phyloP scores from a whole-genome alignment of 768 basidiomycete genomes.

The Tulasnella sp. region DNA sequence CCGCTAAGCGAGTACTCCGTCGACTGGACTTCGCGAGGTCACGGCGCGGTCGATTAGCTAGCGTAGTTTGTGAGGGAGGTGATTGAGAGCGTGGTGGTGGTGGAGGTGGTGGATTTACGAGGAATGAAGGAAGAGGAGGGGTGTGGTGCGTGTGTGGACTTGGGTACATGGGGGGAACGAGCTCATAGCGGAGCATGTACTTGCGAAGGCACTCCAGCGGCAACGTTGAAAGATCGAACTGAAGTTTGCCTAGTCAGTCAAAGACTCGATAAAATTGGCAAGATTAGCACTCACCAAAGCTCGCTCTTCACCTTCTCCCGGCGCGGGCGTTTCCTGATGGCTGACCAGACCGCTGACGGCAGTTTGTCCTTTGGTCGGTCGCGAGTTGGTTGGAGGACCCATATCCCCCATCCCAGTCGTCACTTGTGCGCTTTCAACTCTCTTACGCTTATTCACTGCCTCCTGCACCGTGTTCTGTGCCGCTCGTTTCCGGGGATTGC shows the following conservation, averaged over 20 bases:
- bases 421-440: neutral
- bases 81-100: conserved; percentile 34
- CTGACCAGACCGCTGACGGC: neutral
- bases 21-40: conserved; percentile 34
- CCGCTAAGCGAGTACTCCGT: conserved; percentile 59
- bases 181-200: conserved; percentile 62
- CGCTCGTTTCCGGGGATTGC: neutral
- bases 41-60: conserved; percentile 62
- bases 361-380: neutral
- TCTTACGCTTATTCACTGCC: neutral
- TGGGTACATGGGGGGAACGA: conserved; percentile 58
- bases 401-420: neutral
- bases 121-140: conserved; percentile 54
- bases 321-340: neutral
- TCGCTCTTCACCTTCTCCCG: neutral
- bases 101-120: conserved; percentile 38
- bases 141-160: conserved; percentile 54
- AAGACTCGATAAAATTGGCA: neutral
- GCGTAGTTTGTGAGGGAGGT: conserved; percentile 27
- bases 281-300: neutral
- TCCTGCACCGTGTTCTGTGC: neutral
- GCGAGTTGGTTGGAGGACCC: neutral
- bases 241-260: conserved; percentile 1
- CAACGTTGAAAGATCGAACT: conserved; percentile 71
- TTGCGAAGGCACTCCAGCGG: conserved; percentile 53